Conservation (phyloP, 1,139 yeast species). For the Saccharomyces hybrid region DNA sequence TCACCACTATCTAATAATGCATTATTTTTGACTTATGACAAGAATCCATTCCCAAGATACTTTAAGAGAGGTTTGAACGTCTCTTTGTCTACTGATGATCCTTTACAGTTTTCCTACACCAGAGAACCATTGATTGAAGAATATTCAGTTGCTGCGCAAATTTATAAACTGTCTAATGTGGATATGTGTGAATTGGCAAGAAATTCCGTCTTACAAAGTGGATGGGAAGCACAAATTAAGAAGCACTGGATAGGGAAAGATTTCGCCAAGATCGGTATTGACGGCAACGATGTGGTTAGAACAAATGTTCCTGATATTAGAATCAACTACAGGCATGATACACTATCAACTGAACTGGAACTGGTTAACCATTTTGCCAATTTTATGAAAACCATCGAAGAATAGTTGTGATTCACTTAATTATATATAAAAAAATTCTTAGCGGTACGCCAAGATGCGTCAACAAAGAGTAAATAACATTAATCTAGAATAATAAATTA, state of each 20-base stretch:
- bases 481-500: neutral
- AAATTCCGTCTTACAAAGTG: constrained; percentile 83
- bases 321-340: constrained; percentile 72
- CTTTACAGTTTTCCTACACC: constrained; percentile 88
- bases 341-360: constrained; percentile 66
- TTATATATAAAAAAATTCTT: neutral
- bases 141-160: constrained; percentile 95
- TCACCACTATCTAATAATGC: constrained; percentile 97
- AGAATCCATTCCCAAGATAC: constrained; percentile 83
- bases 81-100: constrained; percentile 90
- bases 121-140: constrained; percentile 97
- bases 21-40: constrained; percentile 86
- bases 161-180: constrained; percentile 84
- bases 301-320: constrained; percentile 92
- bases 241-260: constrained; percentile 86
- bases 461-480: neutral
- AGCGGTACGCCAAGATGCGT: neutral
- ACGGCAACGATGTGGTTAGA: constrained; percentile 84
- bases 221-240: constrained; percentile 81
- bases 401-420: neutral
- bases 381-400: constrained; percentile 8
- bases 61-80: constrained; percentile 92
- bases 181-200: constrained; percentile 92
- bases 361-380: constrained; percentile 56
- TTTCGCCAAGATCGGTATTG: constrained; percentile 54